A percentile compares a stretch with the other conserved stretches of the same genome.
phyloP scores from a whole-genome alignment of 176 grass and related monocot genomes.

The Rhipidocladum racemiflorum region DNA sequence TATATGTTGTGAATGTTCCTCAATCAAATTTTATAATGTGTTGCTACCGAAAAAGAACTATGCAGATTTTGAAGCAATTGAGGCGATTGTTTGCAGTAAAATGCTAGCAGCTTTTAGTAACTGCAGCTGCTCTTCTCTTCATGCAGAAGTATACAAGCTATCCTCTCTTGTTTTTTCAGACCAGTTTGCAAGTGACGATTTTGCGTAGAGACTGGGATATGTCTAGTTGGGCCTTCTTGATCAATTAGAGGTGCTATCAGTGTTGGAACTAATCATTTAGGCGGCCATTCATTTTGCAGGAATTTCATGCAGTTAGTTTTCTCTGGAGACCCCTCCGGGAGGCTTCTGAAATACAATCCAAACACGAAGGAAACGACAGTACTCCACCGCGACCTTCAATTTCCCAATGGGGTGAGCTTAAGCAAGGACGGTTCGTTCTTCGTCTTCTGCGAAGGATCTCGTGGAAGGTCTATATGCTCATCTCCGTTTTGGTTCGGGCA shows the following conservation, averaged over 20 bases:
- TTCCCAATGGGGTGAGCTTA: conserved; percentile 83
- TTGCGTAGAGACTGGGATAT: neutral
- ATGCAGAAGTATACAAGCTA: neutral
- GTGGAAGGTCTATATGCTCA: conserved; percentile 49
- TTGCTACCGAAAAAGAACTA: neutral
- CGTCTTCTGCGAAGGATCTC: conserved; percentile 75
- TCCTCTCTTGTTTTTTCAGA: neutral
- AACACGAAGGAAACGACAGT: conserved; percentile 80
- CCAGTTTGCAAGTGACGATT: neutral
- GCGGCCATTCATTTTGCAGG: conserved; percentile 41
- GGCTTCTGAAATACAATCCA: conserved; percentile 74
- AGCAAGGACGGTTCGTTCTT: conserved; percentile 95
- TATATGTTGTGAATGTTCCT: neutral
- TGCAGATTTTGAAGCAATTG: neutral
- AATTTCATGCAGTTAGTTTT: conserved; percentile 86
- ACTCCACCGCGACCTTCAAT: conserved; percentile 63
- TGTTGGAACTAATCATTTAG: neutral
- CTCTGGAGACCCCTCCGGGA: conserved; percentile 76
- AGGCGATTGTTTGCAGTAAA: neutral
- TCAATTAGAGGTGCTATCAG: neutral
- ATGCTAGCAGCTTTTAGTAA: neutral
- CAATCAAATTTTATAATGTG: neutral
- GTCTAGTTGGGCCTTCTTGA: neutral
- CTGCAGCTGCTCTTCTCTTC: neutral
- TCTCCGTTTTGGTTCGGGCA: conserved; percentile 23